Evolutionary conservation across 1,139 yeast genomes (phyloP), one percentile per base, ranked within the genome.

Genomic region (Zygoascus sp.): DNA sequence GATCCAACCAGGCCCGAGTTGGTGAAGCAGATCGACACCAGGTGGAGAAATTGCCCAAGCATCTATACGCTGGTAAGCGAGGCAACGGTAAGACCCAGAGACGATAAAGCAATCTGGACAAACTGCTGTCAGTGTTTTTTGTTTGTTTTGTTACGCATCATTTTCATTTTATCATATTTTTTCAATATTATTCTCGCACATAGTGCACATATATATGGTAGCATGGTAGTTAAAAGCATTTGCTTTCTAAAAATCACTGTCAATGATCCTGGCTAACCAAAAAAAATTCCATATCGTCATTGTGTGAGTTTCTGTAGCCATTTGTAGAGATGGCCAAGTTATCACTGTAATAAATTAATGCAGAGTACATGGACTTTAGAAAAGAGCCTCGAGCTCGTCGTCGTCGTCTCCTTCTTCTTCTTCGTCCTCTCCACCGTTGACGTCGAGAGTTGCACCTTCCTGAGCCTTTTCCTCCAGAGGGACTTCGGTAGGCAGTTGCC

Each of bases 11-110:
- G 64, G 96, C 97, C 38, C 82, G 96, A 71, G 86, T 80, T 57
- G 97, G 97, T 74, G 98, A 94, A 73, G 86, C 87, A 62, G 99
- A 92, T 71, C 83, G 97, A 71, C 96, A 88, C 66, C 75, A 81
- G 50, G 79, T 90, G 51, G 92, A 87, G 49, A 73, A 86, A 55
- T 69, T 88, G 72, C 96, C 97, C 54, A 90, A 89, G 75, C 98
- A 92, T 73, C 76, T 92, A 76, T 86, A 83, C 74, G 74, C 90
- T 63, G 99, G 99, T 72, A 92, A 94, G 78, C 82, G 97, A 74
- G 92, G 96, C 74, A 80, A 80, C 65, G 96, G 96, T 66, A 83
- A 83, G 63, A 84, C 86, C 56, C 63, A 63, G 43, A 53, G 70
- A 67, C 81, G 88, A 72, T 80, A 71, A 60, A 27, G 16, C 28